These are phyloP conservation scores for Colletotrichum acutatum DNA, from an alignment of 2,329 filamentous ascomycete genomes.

Conservation along the genomic window DNA sequence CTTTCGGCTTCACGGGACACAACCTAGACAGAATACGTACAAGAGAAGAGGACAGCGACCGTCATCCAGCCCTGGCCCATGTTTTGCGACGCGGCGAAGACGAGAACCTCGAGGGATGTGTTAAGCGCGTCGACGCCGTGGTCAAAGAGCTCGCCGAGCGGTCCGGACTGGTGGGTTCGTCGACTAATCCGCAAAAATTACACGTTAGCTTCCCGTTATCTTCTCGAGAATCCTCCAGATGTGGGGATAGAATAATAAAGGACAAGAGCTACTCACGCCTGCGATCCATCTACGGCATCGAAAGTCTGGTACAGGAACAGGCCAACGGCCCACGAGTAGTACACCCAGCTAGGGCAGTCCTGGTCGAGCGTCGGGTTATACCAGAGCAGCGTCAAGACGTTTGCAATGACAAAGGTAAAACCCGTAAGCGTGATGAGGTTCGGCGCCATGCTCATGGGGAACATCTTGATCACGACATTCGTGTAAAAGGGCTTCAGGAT, in stretches of 20 bases:
- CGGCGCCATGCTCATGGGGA: constrained; percentile 94
- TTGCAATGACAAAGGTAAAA: constrained; percentile 88
- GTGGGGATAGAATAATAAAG: neutral
- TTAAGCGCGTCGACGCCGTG: constrained; percentile 98
- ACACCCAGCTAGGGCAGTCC: constrained; percentile 95
- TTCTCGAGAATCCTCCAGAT: too few relatives aligned
- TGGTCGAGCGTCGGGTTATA: constrained; percentile 95
- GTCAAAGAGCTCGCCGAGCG: constrained; percentile 95
- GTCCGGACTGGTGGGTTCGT: constrained; percentile 91
- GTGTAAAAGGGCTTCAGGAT: constrained; percentile 98
- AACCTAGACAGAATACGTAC: constrained; percentile 52
- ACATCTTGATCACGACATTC: constrained; percentile 91
- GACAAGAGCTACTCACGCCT: constrained; percentile 74
- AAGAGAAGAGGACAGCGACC: constrained; percentile 83
- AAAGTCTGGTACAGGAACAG: constrained; percentile 98
- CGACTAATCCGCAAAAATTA: constrained; percentile 66
- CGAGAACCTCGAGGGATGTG: constrained; percentile 89
- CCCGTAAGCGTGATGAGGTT: constrained; percentile 90
- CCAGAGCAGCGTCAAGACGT: constrained; percentile 92
- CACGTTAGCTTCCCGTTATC: constrained; percentile 8
- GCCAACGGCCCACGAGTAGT: constrained; percentile 88
- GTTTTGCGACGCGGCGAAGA: constrained; percentile 94
- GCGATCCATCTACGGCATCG: constrained; percentile 93
- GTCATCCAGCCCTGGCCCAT: constrained; percentile 94
- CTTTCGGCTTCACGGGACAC: constrained; percentile 20